Evolutionary conservation across 208 protist species (phyloP), one percentile per base, ranked within the genome.

Genomic region (Blastocrithidia nonstop): DNA sequence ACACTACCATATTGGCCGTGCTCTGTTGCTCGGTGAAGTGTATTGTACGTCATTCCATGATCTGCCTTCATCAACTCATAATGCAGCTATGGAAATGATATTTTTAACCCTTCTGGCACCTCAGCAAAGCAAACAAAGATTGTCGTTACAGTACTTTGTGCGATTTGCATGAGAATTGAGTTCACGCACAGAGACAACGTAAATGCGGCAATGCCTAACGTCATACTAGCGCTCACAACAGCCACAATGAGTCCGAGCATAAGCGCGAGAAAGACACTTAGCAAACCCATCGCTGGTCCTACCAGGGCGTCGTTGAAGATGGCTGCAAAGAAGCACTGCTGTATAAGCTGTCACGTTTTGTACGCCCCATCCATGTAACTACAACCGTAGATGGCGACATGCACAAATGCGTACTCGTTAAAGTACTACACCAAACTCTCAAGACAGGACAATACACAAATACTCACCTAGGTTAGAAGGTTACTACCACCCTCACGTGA

Each of bases 51-150:
- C 28, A 45, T 28, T 24, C 62, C 61, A 16, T 42, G 51, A 43
- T 80, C 71, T 6, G 54, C 38, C 15, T 48, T 42, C 22, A 70
- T 50, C 15, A 88, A 44, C 1, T 36, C 54, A 3, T 35, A 60
- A 45, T 80, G 79, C 24, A 88, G 52, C 24, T 67, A 54, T 9
- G 75, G 76, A 26, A 65, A 75, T 0, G 80, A 86, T 29, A 71
- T 32, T 40, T 55, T 43, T 36, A 91, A 50, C 9, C 53, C 66
- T 19, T 80, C 68, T 13, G 75, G 73, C 23, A 81, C 48, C 50
- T 95, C 83, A 3, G 69, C 80, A 42, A 83, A 87, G 58, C 85
- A 88, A 13, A 93, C 78, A 66, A 89, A 88, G 9, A 91, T 48
- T 11, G 78, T 87, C 13, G 57, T 64, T 21, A 88, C 63, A n/a